phyloP scores from a whole-genome alignment of 192 early-diverging fungal genomes.

The Kickxella alabastrina region DNA sequence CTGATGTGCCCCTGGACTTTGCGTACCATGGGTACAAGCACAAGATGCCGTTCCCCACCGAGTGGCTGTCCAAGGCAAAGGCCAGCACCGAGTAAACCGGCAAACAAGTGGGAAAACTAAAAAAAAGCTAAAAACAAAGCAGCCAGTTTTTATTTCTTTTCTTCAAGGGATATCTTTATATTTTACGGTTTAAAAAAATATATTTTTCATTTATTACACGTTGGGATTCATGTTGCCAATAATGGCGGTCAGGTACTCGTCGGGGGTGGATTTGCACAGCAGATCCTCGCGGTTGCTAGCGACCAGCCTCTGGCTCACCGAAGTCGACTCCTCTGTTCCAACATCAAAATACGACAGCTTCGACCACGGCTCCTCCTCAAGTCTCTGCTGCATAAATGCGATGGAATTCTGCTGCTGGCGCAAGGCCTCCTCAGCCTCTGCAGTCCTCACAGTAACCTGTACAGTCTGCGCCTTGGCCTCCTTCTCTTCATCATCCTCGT shows the following conservation, averaged over 20 bases:
- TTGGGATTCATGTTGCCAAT: conserved; percentile 40
- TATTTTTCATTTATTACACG: conserved; percentile 4
- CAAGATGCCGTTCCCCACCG: conserved; percentile 21
- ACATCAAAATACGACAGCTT: conserved; percentile 61
- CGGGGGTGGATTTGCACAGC: conserved; percentile 22
- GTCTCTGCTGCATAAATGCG: conserved; percentile 54
- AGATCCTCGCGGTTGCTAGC: conserved; percentile 26
- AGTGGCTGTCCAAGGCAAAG: conserved; percentile 32
- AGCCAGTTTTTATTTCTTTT: not conserved
- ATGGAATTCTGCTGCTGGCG: conserved; percentile 58
- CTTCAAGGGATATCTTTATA: not conserved
- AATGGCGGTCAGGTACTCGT: conserved; percentile 31
- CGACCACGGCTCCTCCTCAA: conserved; percentile 72
- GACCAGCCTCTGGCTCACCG: conserved; percentile 15
- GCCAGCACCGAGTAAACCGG: not conserved
- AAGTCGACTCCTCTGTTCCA: conserved; percentile 27
- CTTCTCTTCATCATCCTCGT: conserved; percentile 61
- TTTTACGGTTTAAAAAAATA: not conserved
- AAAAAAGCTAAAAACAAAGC: not conserved
- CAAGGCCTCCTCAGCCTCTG: conserved; percentile 59
- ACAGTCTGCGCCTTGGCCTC: conserved; percentile 29
- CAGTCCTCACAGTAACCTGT: conserved; percentile 57
- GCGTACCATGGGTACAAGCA: conserved; percentile 24
- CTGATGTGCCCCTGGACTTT: conserved; percentile 43
- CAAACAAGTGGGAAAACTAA: not conserved